Evolutionary conservation across 768 basidiomycete genomes (phyloP), one percentile per base, ranked within the genome.

Genomic region (Termitomyces sp.): DNA sequence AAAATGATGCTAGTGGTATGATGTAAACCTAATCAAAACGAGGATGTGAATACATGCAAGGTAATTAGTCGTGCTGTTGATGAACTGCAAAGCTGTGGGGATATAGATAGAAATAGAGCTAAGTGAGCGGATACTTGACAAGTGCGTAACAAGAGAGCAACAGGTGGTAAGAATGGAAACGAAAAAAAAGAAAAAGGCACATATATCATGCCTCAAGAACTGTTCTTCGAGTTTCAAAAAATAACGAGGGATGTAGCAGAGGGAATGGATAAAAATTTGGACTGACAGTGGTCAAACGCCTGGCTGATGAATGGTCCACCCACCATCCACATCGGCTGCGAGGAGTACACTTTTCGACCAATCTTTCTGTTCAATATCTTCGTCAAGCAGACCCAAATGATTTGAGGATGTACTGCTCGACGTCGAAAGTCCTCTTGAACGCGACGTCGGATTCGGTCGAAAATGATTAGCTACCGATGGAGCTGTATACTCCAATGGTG

Each of bases 311-410:
- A 51, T 49, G 4, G 36, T 59, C 76, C 75, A 78, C 25, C 68
- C 56, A 12, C 71, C 65, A 50, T 82, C 78, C 54, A 76, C 69
- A 68, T 87, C 85, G 60, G 87, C 88, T n/a, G 87, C 88, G 72
- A 85, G 71, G 60, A 92, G 70, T 53, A 92, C 90, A 65, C 86
- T 88, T 68, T 80, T 77, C 50, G 87, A 87, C 91, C 91, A 93
- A 68, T 90, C 84, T 53, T 84, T 87, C 61, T 78, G 73, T 43
- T 75, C 74, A 8, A 57, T 50, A 29, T 81, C 81, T 61, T 82
- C 77, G 56, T 78, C 75, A 43, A 80, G 69, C 51, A 83, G 67
- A 20, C 80, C 81, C 43, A 84, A 71, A 65, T 80, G 81, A 60
- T 81, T 81, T 32, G 81, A 80, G 42, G 77, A 77, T 36, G 75